A percentile compares a stretch with the other conserved stretches of the same genome.
These are phyloP conservation scores for Parascedosporium putredinis DNA, from an alignment of 2,329 filamentous ascomycete species.

Conservation along the genomic window DNA sequence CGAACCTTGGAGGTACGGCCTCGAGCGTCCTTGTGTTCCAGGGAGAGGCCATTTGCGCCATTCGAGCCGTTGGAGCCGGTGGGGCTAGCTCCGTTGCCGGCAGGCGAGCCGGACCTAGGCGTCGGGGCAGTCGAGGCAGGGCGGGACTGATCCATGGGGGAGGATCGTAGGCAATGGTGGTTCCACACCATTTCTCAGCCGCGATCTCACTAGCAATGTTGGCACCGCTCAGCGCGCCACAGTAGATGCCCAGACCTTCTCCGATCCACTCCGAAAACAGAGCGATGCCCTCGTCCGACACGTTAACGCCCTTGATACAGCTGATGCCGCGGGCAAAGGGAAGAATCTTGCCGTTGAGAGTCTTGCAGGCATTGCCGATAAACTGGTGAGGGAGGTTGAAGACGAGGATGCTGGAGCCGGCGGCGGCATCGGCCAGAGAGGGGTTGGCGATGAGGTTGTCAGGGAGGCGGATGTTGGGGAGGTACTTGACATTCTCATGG, in stretches of 20 bases:
- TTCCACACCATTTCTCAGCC: constrained; percentile 92
- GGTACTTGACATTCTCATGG: constrained; percentile 97
- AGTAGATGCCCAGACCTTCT: constrained; percentile 85
- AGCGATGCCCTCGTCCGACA: constrained; percentile 73
- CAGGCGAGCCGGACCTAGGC: constrained; percentile 34
- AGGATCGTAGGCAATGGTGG: constrained; percentile 91
- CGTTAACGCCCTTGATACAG: constrained; percentile 96
- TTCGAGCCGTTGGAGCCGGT: no score
- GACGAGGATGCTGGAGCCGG: constrained; percentile 76
- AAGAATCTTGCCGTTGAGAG: constrained; percentile 77
- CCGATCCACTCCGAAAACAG: constrained; percentile 95
- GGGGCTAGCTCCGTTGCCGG: constrained; percentile 33
- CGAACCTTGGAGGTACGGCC: constrained; percentile 58
- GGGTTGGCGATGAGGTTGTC: constrained; percentile 77
- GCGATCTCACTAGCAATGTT: constrained; percentile 96
- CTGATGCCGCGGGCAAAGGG: constrained; percentile 90
- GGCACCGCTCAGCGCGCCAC: constrained; percentile 85
- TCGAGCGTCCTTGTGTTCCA: constrained; percentile 58
- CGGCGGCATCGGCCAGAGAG: constrained; percentile 68
- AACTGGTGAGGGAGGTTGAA: constrained; percentile 98
- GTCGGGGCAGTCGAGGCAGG: constrained; percentile 46
- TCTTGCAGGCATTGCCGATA: constrained; percentile 74
- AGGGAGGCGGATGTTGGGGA: constrained; percentile 77
- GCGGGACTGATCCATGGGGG: constrained; percentile 69
- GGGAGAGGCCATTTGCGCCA: constrained; percentile 40